phyloP scores from a whole-genome alignment of 352 stramenopile genomes.

The Peronosclerospora sorghi region DNA sequence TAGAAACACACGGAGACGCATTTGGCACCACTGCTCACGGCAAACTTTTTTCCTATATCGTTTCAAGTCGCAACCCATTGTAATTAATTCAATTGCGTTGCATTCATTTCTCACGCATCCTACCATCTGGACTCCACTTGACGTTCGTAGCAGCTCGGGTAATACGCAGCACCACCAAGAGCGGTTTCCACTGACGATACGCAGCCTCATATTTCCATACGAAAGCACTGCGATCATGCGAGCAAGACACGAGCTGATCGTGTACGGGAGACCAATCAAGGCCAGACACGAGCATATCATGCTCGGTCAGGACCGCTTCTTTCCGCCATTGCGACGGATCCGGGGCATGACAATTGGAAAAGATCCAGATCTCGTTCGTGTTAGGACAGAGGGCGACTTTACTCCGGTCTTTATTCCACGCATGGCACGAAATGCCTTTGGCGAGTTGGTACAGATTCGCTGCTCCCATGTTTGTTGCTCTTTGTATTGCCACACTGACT shows the following conservation, averaged over 20 bases:
- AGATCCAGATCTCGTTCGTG: conserved; percentile 90
- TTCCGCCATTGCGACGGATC: conserved; percentile 79
- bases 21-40: conserved; percentile 87
- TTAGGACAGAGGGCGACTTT: conserved; percentile 88
- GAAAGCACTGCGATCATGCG: conserved; percentile 91
- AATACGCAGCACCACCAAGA: conserved; percentile 87
- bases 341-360: conserved; percentile 62
- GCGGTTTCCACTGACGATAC: conserved; percentile 86
- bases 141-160: conserved; percentile 87
- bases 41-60: conserved; percentile 86
- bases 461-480: conserved; percentile 13
- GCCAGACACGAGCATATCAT: conserved; percentile 89
- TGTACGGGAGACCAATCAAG: conserved; percentile 89
- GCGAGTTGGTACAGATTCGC: conserved; percentile 62
- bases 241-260: conserved; percentile 91
- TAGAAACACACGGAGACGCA: conserved; percentile 91
- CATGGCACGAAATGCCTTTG: conserved; percentile 84
- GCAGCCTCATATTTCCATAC: conserved; percentile 88
- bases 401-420: conserved; percentile 86
- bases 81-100: neutral
- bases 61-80: neutral
- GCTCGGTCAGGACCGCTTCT: conserved; percentile 79
- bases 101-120: neutral
- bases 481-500: conserved; percentile 12
- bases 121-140: conserved; percentile 89